These are phyloP conservation scores for Malassezia psittaci DNA, from an alignment of 1,284 basidiomycete genomes.

Conservation along the genomic window DNA sequence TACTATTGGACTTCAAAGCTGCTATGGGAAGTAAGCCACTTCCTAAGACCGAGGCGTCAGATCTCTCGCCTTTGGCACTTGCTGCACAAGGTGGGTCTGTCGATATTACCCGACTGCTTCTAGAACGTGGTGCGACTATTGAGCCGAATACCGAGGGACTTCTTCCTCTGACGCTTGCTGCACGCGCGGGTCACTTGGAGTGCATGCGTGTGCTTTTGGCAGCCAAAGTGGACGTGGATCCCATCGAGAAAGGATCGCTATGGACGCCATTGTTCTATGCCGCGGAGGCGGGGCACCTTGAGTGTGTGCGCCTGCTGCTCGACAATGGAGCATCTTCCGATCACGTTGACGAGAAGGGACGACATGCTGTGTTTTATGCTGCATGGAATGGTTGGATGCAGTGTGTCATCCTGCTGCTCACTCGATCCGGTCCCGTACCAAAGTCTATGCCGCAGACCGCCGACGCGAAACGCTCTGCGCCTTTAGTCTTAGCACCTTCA, in stretches of 20 bases:
- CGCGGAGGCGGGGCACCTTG: conserved; percentile 71
- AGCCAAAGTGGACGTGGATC: conserved; percentile 51
- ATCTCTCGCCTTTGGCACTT: conserved; percentile 77
- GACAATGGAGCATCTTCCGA: conserved; percentile 67
- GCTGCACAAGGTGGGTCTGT: conserved; percentile 82
- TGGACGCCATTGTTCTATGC: conserved; percentile 98
- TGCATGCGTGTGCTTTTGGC: conserved; percentile 69
- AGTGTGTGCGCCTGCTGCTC: conserved; percentile 68
- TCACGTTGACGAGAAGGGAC: conserved; percentile 71
- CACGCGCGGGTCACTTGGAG: conserved; percentile 79
- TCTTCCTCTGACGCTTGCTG: conserved; percentile 93
- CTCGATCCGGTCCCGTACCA: neutral
- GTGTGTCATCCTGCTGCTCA: conserved; percentile 50
- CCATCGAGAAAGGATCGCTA: conserved; percentile 83
- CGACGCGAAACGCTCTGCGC: neutral
- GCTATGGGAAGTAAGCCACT: conserved; percentile 18
- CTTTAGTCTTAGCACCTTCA: neutral
- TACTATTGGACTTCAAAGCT: conserved; percentile 28
- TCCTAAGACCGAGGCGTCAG: conserved; percentile 46
- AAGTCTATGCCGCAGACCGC: neutral
- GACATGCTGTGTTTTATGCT: conserved; percentile 82
- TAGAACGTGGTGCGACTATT: conserved; percentile 67
- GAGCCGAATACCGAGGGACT: conserved; percentile 85
- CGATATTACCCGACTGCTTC: conserved; percentile 68
- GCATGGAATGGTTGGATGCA: conserved; percentile 90